Base-by-base conservation (phyloP, 495 filamentous ascomycete species). In the Penicillium goetzii region DNA sequence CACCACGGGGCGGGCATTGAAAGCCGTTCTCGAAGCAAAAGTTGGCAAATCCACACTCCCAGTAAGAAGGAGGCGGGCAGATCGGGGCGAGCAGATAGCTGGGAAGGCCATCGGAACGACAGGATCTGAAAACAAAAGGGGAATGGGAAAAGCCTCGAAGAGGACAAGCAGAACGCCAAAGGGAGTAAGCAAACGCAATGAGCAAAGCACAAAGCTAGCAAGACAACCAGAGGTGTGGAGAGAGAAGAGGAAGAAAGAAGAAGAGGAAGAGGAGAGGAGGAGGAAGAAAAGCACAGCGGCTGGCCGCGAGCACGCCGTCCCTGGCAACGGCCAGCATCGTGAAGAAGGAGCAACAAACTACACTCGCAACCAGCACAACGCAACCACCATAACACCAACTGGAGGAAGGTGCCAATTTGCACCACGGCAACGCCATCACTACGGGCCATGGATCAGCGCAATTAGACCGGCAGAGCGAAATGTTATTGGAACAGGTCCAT, bases 71-170 rank as follows among this genome's bases (percentile, higher is more conserved):
- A 54, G 52, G 12, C 52, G 52, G 30, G 52, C 52, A 23, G 52
- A 55, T 17, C 52, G 52, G 17, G 52, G 52, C 17, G 52, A 55
- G 32, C 52, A 55, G 52, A 55, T 34, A 28, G 30, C 52, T 38
- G 52, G 52, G 21, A 25, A 21, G 30, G 52, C 52, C 52, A 55
- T 55, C 33, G 52, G 14, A 32, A 52, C n/a, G 33, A 12, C 52
- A n/a, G 28, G 8, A n/a, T 17, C 25, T n/a, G 30, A 21, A 17
- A 25, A 32, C 3, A 52, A 28, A 32, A 28, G 45, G n/a, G 15
- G 45, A 50, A 50, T 25, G 49, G 49, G 49, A 17, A 32, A 28
- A 19, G 25, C 26, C 50, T 52, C 50, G 9, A 15, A 52, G 50
- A 52, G 50, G 26, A 52, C 50, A 21, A 15, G 50, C 50, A 52